Conservation (phyloP, 139 green algal genomes). For the Volvox reticuliferus region DNA sequence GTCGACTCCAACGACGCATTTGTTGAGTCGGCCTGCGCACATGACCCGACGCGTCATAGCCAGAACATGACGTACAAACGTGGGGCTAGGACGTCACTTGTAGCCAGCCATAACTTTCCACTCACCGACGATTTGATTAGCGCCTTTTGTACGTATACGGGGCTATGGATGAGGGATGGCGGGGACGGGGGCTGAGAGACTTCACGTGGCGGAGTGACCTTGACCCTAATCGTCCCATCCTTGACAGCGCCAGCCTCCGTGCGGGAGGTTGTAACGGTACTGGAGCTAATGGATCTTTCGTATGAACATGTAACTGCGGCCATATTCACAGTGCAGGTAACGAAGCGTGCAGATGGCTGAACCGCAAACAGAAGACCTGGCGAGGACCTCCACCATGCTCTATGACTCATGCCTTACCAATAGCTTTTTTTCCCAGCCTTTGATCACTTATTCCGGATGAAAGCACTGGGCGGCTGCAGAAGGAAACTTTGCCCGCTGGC, state of each 20-base stretch:
- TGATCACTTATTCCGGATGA: background rate
- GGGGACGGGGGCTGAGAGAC: background rate
- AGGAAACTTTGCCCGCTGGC: background rate
- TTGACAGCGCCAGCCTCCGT: no score
- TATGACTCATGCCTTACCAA: background rate
- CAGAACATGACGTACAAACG: background rate
- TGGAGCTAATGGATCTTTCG: background rate
- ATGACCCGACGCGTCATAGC: background rate
- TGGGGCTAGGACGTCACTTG: no score
- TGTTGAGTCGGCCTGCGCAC: background rate
- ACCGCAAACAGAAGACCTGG: no score
- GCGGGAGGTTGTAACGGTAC: background rate
- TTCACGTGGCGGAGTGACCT: background rate
- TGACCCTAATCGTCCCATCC: background rate
- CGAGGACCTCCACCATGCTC: background rate
- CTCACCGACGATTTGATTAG: slow-evolving; percentile 38
- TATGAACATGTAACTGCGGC: background rate
- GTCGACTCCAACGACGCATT: background rate
- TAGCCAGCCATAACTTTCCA: no score
- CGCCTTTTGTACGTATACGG: slow-evolving; percentile 11
- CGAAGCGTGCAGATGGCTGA: no score
- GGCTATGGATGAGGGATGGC: slow-evolving; percentile 38
- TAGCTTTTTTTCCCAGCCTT: background rate
- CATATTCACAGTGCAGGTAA: background rate
- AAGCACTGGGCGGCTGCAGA: background rate